A percentile compares a stretch with the other conserved stretches of the same genome.
These are phyloP conservation scores for Tolypocladium ophioglossoides DNA, from an alignment of 2,329 filamentous ascomycete genomes.

Conservation along the genomic window DNA sequence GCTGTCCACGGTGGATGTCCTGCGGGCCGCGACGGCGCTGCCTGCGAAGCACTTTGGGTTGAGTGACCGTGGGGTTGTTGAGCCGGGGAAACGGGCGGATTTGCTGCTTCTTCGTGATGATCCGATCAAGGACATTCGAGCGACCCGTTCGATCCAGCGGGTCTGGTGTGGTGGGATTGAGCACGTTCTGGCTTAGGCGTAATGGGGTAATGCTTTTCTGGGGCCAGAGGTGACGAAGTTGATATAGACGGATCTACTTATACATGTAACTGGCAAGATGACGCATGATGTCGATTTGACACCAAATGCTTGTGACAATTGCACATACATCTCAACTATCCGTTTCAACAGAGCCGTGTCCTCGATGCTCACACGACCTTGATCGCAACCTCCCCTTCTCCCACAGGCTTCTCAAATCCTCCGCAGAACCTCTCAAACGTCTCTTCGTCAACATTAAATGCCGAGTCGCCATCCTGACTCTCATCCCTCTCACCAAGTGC, in stretches of 20 bases:
- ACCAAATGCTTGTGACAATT: too few species aligned
- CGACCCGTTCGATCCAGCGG: slow-evolving; percentile 12
- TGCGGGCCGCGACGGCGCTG: slow-evolving; percentile 10
- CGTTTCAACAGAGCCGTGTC: neutral
- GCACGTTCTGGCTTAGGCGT: neutral
- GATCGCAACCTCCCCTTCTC: neutral
- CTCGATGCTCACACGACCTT: neutral
- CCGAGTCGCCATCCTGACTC: neutral
- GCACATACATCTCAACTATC: too few species aligned
- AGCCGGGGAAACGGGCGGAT: slow-evolving; percentile 15
- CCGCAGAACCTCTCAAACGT: neutral
- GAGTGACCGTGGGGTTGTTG: slow-evolving; percentile 13
- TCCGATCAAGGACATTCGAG: slow-evolving; percentile 15
- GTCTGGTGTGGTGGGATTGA: slow-evolving; percentile 17
- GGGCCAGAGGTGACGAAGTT: neutral
- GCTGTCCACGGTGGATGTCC: slow-evolving; percentile 7
- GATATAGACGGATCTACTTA: neutral
- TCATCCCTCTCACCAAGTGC: neutral
- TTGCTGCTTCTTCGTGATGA: slow-evolving; percentile 18
- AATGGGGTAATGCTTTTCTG: neutral
- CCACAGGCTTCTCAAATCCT: neutral
- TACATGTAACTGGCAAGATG: too few species aligned
- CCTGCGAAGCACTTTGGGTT: slow-evolving; percentile 11
- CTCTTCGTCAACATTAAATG: neutral
- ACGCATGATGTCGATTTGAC: too few species aligned